A percentile compares a stretch with the other conserved stretches of the same genome.
Conservation (phyloP, 257 asterid genomes). For the Plantago ovata region DNA sequence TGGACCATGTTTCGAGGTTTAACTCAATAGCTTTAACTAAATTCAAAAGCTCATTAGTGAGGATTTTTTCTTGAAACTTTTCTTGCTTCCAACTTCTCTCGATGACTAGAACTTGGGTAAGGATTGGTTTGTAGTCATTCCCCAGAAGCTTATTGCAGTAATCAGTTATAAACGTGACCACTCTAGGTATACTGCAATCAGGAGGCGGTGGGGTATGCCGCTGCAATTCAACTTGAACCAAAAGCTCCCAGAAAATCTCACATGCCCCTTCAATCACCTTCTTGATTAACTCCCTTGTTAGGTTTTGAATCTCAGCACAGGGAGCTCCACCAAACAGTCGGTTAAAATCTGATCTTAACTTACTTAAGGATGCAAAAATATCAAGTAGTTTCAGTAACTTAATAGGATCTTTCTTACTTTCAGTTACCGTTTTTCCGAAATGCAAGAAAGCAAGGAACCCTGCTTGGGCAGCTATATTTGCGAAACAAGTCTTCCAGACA, state of each 20-base stretch:
- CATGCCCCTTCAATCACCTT: slow-evolving; percentile 77
- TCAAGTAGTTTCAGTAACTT: slow-evolving; percentile 74
- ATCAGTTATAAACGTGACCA: slow-evolving; percentile 70
- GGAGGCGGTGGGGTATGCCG: slow-evolving; percentile 71
- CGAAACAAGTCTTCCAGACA: slow-evolving; percentile 78
- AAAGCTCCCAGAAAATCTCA: slow-evolving; percentile 90
- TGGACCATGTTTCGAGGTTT: slow-evolving; percentile 80
- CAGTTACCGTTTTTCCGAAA: slow-evolving; percentile 80
- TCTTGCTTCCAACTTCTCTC: slow-evolving; percentile 87
- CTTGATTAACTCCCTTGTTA: slow-evolving; percentile 76
- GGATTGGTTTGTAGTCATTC: slow-evolving; percentile 67
- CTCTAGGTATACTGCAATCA: slow-evolving; percentile 78
- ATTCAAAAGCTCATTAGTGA: slow-evolving; percentile 51
- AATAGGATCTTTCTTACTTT: slow-evolving; percentile 87
- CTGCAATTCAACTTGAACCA: slow-evolving; percentile 83
- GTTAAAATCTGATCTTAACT: slow-evolving; percentile 82
- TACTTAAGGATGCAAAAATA: slow-evolving; percentile 71
- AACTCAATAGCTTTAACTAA: slow-evolving; percentile 58
- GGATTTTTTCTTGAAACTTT: slow-evolving; percentile 63
- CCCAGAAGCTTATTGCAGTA: slow-evolving; percentile 86
- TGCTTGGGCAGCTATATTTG: slow-evolving; percentile 75
- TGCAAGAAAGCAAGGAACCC: slow-evolving; percentile 81
- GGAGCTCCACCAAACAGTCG: slow-evolving; percentile 84
- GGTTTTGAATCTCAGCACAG: slow-evolving; percentile 74
- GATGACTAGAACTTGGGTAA: slow-evolving; percentile 73